These are phyloP conservation scores for Cicer pinnatifidum DNA, from an alignment of 306 rosid species.

Conservation along the genomic window DNA sequence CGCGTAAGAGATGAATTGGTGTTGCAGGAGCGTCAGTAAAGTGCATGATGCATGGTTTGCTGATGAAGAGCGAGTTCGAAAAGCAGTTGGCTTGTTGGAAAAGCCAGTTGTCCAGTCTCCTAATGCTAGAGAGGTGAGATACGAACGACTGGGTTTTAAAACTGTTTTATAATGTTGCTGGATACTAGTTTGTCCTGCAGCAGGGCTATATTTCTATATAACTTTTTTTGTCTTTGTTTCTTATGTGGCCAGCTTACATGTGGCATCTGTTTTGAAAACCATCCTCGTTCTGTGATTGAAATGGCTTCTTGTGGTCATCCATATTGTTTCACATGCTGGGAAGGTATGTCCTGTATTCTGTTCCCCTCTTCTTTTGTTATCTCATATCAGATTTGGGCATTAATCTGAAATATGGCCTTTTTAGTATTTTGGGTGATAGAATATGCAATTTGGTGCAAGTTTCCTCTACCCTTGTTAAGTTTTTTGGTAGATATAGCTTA, in stretches of 20 bases:
- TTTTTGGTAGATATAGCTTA: constrained; percentile 1
- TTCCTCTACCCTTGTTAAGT: not conserved
- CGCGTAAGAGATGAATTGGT: constrained; percentile 33
- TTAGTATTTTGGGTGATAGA: constrained; percentile 14
- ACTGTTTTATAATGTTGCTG: constrained; percentile 29
- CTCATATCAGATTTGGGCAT: constrained; percentile 14
- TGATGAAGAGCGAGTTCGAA: constrained; percentile 66
- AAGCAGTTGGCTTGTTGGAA: constrained; percentile 70
- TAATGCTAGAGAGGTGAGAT: constrained; percentile 55
- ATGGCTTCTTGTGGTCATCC: constrained; percentile 82
- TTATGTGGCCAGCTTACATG: constrained; percentile 58
- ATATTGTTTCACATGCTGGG: constrained; percentile 76
- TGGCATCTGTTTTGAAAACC: constrained; percentile 76
- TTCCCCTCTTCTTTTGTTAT: constrained; percentile 33
- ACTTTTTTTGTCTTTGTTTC: constrained; percentile 20
- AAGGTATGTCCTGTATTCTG: constrained; percentile 45
- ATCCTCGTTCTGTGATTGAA: constrained; percentile 53
- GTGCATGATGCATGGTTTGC: constrained; percentile 88
- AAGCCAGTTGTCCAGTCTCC: constrained; percentile 49
- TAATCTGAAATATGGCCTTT: constrained; percentile 10
- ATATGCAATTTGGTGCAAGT: constrained; percentile 26
- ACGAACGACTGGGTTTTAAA: constrained; percentile 16
- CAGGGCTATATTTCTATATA: constrained; percentile 24
- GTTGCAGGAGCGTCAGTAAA: constrained; percentile 68
- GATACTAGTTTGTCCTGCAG: constrained; percentile 26